A percentile compares a stretch with the other conserved stretches of the same genome.
phyloP scores from a whole-genome alignment of 306 rosid genomes.

The Medicago arabica region DNA sequence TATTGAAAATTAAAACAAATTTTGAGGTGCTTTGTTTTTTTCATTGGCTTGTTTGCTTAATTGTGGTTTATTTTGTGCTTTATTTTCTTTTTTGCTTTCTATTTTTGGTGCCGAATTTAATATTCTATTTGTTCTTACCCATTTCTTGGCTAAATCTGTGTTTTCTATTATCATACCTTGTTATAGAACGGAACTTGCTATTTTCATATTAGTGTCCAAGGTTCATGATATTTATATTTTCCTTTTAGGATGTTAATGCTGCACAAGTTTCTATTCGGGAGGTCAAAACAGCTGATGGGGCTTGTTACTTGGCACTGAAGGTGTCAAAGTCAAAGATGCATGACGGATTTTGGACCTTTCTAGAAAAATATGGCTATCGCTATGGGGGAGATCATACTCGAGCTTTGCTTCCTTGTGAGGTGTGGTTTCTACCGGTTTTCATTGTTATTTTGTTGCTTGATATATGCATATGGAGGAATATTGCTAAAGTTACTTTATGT shows the following conservation, averaged over 20 bases:
- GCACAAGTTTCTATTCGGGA: constrained; percentile 74
- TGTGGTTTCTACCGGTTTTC: constrained; percentile 50
- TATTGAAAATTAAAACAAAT: background rate
- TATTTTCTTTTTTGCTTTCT: constrained; percentile 11
- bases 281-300: constrained; percentile 74
- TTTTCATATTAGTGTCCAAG: constrained; percentile 16
- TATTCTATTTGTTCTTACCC: constrained; percentile 21
- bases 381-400: constrained; percentile 71
- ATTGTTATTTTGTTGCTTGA: constrained; percentile 23
- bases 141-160: constrained; percentile 18
- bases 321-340: constrained; percentile 52
- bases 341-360: constrained; percentile 68
- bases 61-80: constrained; percentile 11
- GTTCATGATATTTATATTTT: constrained; percentile 22
- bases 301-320: constrained; percentile 64
- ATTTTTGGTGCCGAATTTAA: constrained; percentile 24
- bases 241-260: constrained; percentile 59
- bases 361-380: constrained; percentile 77
- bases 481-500: background rate
- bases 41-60: constrained; percentile 4
- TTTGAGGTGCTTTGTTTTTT: background rate
- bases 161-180: constrained; percentile 26
- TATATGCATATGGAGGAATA: constrained; percentile 16
- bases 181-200: background rate
- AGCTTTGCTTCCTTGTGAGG: constrained; percentile 93